These are phyloP conservation scores for Suaeda aralocaspica DNA, from an alignment of 148 eudicot species.

Conservation along the genomic window DNA sequence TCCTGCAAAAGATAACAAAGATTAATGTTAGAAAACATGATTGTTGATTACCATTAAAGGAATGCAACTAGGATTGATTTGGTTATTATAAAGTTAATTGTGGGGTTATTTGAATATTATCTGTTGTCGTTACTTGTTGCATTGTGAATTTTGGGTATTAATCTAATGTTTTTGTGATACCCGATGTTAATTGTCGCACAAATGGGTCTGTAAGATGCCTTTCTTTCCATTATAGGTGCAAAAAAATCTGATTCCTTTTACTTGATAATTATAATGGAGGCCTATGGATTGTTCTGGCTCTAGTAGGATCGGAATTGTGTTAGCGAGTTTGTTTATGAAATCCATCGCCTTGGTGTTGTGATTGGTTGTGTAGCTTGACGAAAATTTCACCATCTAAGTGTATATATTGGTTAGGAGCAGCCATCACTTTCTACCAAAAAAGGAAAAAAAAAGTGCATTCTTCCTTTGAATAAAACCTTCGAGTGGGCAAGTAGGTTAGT, in stretches of 20 bases:
- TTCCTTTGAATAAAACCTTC: neutral
- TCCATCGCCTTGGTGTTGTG: neutral
- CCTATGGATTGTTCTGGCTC: neutral
- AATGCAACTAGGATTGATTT: constrained; percentile 6
- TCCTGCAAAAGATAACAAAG: constrained; percentile 37
- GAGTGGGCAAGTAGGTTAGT: neutral
- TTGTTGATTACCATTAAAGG: constrained; percentile 15
- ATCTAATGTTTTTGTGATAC: constrained; percentile 1
- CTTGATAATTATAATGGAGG: neutral
- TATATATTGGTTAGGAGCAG: neutral
- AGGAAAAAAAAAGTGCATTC: neutral
- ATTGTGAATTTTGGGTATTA: constrained; percentile 4
- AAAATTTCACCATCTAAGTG: neutral
- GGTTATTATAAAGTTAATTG: too few relatives aligned
- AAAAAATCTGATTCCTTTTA: neutral
- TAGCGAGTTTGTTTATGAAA: neutral
- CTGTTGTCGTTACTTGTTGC: constrained; percentile 10
- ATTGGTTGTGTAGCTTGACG: neutral
- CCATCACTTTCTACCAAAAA: neutral
- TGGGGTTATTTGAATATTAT: constrained; percentile 13
- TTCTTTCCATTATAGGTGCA: neutral
- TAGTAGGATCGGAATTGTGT: constrained; percentile 4
- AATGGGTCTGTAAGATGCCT: constrained; percentile 11
- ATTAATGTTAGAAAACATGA: constrained; percentile 15
- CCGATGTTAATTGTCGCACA: constrained; percentile 2